A percentile compares a stretch with the other conserved stretches of the same genome.
Conservation (phyloP, 2,329 filamentous ascomycete genomes). For the Metarhizium rileyi region DNA sequence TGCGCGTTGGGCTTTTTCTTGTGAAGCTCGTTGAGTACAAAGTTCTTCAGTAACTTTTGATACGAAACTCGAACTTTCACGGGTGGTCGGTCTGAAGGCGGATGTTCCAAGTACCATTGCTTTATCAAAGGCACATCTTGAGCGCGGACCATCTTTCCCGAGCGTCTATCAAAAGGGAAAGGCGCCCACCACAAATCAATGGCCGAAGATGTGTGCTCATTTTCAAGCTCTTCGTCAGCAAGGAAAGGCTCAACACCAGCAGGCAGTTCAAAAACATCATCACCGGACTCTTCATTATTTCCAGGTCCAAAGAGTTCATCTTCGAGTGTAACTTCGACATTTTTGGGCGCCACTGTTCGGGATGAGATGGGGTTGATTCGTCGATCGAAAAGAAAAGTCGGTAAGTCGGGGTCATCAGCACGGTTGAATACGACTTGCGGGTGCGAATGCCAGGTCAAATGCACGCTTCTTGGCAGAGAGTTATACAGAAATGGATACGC, state of each 20-base stretch:
- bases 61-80: constrained; percentile 98
- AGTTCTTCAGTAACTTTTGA: constrained; percentile 94
- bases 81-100: constrained; percentile 72
- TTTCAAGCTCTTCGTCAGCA: constrained; percentile 79
- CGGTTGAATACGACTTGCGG: constrained; percentile 88
- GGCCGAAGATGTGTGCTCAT: constrained; percentile 78
- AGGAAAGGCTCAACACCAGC: constrained; percentile 78
- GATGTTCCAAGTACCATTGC: constrained; percentile 97
- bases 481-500: constrained; percentile 95
- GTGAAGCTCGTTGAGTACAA: constrained; percentile 91
- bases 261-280: constrained; percentile 78
- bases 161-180: constrained; percentile 88
- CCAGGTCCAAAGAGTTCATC: constrained; percentile 84
- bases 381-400: constrained; percentile 97
- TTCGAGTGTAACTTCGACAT: constrained; percentile 83
- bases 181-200: constrained; percentile 98
- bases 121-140: constrained; percentile 96
- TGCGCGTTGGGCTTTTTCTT: constrained; percentile 92
- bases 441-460: constrained; percentile 86
- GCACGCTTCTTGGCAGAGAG: constrained; percentile 86
- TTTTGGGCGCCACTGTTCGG: constrained; percentile 85
- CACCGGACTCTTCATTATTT: constrained; percentile 63
- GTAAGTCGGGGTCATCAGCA: constrained; percentile 78
- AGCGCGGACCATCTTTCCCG: constrained; percentile 89
- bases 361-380: constrained; percentile 96